Conservation (phyloP, 2,329 filamentous ascomycete genomes). For the Thelonectria olida region DNA sequence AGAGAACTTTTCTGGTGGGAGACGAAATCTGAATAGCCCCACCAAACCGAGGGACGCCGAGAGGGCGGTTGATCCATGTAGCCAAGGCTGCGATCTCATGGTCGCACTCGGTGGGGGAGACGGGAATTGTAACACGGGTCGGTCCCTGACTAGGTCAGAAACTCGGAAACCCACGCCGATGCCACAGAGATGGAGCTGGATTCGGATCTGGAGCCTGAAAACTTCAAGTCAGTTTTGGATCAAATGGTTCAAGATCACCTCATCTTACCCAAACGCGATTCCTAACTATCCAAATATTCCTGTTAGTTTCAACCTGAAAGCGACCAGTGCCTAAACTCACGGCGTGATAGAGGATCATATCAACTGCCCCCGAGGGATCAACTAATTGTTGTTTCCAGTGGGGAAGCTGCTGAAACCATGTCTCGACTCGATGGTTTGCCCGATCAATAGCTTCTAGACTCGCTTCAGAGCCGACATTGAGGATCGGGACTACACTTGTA, state of each 20-base stretch:
- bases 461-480: constrained; percentile 12
- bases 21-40: constrained; percentile 25
- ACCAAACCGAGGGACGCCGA: constrained; percentile 30
- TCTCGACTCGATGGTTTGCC: constrained; percentile 25
- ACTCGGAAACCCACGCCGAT: constrained; percentile 10
- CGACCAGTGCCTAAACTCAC: constrained; percentile 21
- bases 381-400: constrained; percentile 26
- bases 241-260: not conserved
- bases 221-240: not conserved
- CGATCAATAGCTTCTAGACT: constrained; percentile 16
- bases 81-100: not conserved
- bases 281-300: constrained; percentile 19
- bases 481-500: constrained; percentile 23
- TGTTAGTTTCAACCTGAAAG: constrained; percentile 16
- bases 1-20: constrained; percentile 32
- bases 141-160: not conserved
- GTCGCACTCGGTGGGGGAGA: not conserved
- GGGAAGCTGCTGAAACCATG: constrained; percentile 30
- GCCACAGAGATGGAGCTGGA: constrained; percentile 24
- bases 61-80: constrained; percentile 20
- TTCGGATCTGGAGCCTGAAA: constrained; percentile 33
- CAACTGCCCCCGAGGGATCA: constrained; percentile 27
- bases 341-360: constrained; percentile 37
- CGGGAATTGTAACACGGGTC: constrained; percentile 8
- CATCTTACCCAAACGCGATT: constrained; percentile 34